phyloP scores from a whole-genome alignment of 2,329 filamentous ascomycete genomes.

The Alternaria gansuensis region DNA sequence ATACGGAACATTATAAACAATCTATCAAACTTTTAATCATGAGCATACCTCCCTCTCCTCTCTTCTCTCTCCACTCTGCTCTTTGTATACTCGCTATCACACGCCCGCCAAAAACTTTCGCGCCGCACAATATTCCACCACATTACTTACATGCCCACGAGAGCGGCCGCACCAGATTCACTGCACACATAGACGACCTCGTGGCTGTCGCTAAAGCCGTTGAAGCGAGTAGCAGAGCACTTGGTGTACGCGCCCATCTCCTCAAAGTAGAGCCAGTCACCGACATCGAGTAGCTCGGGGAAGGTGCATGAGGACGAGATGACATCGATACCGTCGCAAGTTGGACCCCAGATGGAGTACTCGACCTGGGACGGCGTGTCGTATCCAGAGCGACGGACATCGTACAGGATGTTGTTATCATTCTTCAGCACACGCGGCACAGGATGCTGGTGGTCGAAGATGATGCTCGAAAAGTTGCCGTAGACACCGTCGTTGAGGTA shows the following conservation, averaged over 20 bases:
- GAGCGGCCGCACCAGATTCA: slow-evolving; percentile 82
- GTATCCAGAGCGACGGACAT: slow-evolving; percentile 47
- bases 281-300: slow-evolving; percentile 80
- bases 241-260: slow-evolving; percentile 99
- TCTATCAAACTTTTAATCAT: slow-evolving; percentile 19
- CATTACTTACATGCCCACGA: slow-evolving; percentile 60
- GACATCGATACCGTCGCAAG: slow-evolving; percentile 96
- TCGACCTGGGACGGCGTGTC: slow-evolving; percentile 67
- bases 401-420: slow-evolving; percentile 66
- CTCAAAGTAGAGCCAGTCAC: slow-evolving; percentile 99
- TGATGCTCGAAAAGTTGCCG: slow-evolving; percentile 98
- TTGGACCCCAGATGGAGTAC: slow-evolving; percentile 98
- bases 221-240: slow-evolving; percentile 97
- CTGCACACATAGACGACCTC: slow-evolving; percentile 95
- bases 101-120: neutral
- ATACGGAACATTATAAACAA: slow-evolving; percentile 5
- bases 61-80: neutral
- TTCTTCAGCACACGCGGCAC: slow-evolving; percentile 80
- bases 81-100: neutral
- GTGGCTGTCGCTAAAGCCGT: slow-evolving; percentile 92
- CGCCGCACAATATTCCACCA: neutral
- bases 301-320: slow-evolving; percentile 85
- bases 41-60: neutral
- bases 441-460: slow-evolving; percentile 97
- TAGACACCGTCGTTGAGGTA: slow-evolving; percentile 98